Evolutionary conservation across 108 stramenopile species (phyloP), one percentile per base, ranked within the genome.

Genomic region (Pinguiococcus pyrenoidosus): DNA sequence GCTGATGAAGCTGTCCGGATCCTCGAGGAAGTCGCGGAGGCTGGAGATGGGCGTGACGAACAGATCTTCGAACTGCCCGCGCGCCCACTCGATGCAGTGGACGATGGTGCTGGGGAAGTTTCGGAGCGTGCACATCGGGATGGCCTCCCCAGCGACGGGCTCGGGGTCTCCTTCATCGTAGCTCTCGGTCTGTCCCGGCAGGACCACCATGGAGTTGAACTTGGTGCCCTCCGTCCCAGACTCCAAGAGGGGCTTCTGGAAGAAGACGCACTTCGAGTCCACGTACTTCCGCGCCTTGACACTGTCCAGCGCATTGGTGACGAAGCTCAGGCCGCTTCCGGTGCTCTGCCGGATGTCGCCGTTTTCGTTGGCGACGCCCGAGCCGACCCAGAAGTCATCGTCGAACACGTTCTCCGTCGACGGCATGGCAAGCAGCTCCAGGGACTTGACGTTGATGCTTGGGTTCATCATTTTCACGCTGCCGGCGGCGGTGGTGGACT

Each of bases 81-180:
- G 54, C 14, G 83, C 81, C 77, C 81, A 87, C 61, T 87, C 85
- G 48, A 84, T 84, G 58, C 83, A 84, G 62, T 87, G 85, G 46
- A 80, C 81, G 18, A 81, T 82, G 4, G 76, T 57, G 44, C 74
- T 71, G n/a, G 83, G 83, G 44, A 84, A 84, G 44, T 77, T 80
- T 2, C 81, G 55, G 20, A 87, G 51, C 8, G 85, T 87, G 58
- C 85, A 87, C 85, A 87, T 83, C 62, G 83, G 83, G 46, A 84
- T 82, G 38, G 65, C 74, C 42, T 82, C 82, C 35, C 74, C 76
- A 14, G 78, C 80, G 5, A 71, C 61, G 32, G 51, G 61, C 48
- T 83, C 75, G 23, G 79, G 79, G 3, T n/a, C n/a, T n/a, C 83
- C 83, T 37, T 87, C 85, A 12, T 70, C 72, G 64, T 87, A 87